phyloP scores from a whole-genome alignment of 1,139 yeast species.

The Arxiozyma bovina region DNA sequence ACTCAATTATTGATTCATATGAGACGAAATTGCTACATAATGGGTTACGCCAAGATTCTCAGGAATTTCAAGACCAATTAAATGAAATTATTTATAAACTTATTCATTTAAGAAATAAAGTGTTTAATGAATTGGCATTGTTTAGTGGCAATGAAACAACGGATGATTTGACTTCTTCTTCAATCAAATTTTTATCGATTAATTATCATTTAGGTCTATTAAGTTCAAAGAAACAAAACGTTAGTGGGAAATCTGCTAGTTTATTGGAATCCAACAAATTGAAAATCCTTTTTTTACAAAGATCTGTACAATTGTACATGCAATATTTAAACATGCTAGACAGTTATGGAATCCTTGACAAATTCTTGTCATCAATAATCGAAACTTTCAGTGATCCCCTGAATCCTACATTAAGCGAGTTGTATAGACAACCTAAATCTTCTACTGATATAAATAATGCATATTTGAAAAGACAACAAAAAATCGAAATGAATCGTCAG shows the following conservation, averaged over 20 bases:
- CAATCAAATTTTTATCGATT: constrained; percentile 46
- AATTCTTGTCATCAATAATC: constrained; percentile 35
- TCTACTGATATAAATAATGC: constrained; percentile 36
- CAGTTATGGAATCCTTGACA: constrained; percentile 38
- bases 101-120: constrained; percentile 29
- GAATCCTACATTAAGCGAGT: constrained; percentile 37
- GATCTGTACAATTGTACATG: constrained; percentile 36
- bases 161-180: constrained; percentile 48
- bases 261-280: constrained; percentile 7
- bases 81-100: constrained; percentile 23
- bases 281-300: constrained; percentile 37
- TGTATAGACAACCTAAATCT: constrained; percentile 22
- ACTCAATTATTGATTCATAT: constrained; percentile 12
- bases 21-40: constrained; percentile 13
- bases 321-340: constrained; percentile 39
- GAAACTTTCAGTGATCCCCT: constrained; percentile 35
- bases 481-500: constrained; percentile 57
- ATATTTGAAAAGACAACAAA: constrained; percentile 52
- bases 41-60: constrained; percentile 30
- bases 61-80: constrained; percentile 29
- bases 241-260: constrained; percentile 4
- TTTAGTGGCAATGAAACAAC: constrained; percentile 55
- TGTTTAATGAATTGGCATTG: constrained; percentile 33
- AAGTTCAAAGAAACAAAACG: constrained; percentile 23
- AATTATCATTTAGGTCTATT: constrained; percentile 43